Evolutionary conservation across 306 rosid genomes (phyloP).

Genomic region (Citrullus amarus): DNA sequence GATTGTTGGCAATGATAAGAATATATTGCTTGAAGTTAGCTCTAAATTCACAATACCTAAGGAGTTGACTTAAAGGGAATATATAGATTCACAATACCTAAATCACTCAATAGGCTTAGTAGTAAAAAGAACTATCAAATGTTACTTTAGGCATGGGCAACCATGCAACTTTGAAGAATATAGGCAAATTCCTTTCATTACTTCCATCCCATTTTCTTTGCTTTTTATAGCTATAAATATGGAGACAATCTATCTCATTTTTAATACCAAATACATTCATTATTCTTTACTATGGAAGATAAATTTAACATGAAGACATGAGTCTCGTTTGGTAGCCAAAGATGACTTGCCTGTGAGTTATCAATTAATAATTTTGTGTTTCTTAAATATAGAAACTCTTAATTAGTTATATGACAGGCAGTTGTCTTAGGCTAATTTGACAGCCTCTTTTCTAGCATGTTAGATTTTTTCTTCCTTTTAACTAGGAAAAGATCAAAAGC

Average conservation of each 20-base stretch:
- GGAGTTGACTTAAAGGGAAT: neutral
- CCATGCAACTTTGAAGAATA: neutral
- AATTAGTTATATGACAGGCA: slow-evolving; percentile 5
- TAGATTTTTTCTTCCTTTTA: slow-evolving; percentile 12
- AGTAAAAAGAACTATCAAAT: too few species aligned
- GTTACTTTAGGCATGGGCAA: neutral
- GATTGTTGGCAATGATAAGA: neutral
- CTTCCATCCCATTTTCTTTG: neutral
- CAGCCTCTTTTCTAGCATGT: slow-evolving; percentile 12
- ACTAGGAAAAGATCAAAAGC: neutral
- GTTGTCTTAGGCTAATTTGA: slow-evolving; percentile 15
- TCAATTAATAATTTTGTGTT: neutral
- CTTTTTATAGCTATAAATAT: neutral
- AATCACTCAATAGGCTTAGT: neutral
- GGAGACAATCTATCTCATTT: neutral
- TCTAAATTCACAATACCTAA: neutral
- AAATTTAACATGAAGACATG: neutral
- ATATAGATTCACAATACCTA: neutral
- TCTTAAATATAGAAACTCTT: neutral
- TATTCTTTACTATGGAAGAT: neutral
- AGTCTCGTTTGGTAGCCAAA: neutral
- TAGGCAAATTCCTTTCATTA: neutral
- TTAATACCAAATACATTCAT: neutral
- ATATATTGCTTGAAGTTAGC: neutral
- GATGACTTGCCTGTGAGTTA: neutral